Conservation (phyloP, 305 asterid species). For the Fraxinus platypoda region DNA sequence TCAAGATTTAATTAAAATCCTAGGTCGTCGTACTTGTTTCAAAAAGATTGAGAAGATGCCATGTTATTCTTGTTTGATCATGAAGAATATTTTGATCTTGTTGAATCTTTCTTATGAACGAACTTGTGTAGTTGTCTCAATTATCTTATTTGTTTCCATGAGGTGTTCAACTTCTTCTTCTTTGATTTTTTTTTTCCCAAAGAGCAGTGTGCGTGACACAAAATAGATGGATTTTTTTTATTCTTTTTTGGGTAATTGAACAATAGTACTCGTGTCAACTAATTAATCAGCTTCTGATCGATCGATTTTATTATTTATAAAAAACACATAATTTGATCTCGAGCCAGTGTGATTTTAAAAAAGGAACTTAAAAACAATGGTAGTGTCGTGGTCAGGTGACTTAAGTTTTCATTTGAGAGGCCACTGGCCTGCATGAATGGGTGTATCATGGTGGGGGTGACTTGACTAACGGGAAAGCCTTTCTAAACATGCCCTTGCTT, state of each 20-base stretch:
- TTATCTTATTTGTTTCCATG: neutral
- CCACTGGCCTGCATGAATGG: slow-evolving; percentile 89
- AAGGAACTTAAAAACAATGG: slow-evolving; percentile 26
- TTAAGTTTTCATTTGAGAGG: slow-evolving; percentile 71
- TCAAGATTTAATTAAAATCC: neutral
- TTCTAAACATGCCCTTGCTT: slow-evolving; percentile 77
- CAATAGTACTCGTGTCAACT: neutral
- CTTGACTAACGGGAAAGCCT: slow-evolving; percentile 69
- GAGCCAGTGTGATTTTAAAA: slow-evolving; percentile 12
- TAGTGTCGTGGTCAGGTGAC: slow-evolving; percentile 63
- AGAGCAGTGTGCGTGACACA: no score
- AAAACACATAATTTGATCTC: neutral
- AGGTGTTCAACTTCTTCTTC: neutral
- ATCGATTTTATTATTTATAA: neutral
- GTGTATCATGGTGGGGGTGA: slow-evolving; percentile 72
- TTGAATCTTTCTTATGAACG: neutral
- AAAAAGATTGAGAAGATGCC: neutral
- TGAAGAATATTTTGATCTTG: neutral
- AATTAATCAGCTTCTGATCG: neutral
- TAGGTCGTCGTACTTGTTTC: neutral
- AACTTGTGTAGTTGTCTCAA: neutral
- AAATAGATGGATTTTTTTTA: no score
- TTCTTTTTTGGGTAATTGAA: no score
- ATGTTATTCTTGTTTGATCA: neutral
- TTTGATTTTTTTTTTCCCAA: no score